Evolutionary conservation across 306 rosid genomes (phyloP).

Genomic region (Ziziphus jujuba): DNA sequence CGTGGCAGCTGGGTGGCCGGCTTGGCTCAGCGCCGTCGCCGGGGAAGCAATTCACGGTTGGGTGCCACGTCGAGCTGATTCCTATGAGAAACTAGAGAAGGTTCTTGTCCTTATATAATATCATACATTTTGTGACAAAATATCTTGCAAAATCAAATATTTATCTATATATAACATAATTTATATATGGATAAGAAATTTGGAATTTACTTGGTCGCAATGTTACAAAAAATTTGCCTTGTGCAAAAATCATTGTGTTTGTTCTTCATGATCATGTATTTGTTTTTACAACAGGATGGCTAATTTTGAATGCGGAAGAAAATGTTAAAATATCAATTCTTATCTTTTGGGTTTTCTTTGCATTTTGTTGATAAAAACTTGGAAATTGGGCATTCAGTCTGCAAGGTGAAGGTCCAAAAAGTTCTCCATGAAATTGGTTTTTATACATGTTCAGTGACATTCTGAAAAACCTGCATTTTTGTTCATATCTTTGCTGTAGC

Average conservation of each 20-base stretch:
- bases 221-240: background rate
- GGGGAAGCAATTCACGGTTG: slow-evolving; percentile 94
- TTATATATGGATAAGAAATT: background rate
- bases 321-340: too few species aligned
- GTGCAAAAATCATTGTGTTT: background rate
- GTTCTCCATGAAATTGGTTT: too few species aligned
- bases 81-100: slow-evolving; percentile 91
- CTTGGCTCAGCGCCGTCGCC: slow-evolving; percentile 95
- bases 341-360: too few species aligned
- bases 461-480: background rate
- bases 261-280: background rate
- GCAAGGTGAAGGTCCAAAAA: too few species aligned
- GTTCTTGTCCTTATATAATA: slow-evolving; percentile 21
- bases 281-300: too few species aligned
- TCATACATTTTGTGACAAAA: too few species aligned
- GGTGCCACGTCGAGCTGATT: slow-evolving; percentile 88
- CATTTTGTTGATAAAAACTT: too few species aligned
- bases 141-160: too few species aligned
- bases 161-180: background rate
- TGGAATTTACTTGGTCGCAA: slow-evolving; percentile 1
- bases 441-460: too few species aligned
- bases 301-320: too few species aligned
- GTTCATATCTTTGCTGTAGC: background rate
- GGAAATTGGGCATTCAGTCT: too few species aligned
- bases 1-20: slow-evolving; percentile 96